Evolutionary conservation across 2,329 filamentous ascomycete genomes (phyloP).

Genomic region (Sclerotinia sclerotiorum): DNA sequence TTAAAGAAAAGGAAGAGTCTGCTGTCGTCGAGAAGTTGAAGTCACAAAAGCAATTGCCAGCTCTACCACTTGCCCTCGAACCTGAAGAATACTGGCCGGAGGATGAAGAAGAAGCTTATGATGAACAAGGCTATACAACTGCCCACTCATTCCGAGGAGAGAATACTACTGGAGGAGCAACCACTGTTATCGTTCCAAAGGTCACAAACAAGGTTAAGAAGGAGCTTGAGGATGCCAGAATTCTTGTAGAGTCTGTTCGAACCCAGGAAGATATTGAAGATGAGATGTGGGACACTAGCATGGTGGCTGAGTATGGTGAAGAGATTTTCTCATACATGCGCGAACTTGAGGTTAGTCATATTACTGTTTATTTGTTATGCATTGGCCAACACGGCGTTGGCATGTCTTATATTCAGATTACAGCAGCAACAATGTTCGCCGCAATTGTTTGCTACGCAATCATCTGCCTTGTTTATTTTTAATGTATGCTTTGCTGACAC

Average conservation of each 20-base stretch:
- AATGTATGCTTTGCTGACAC: slow-evolving; percentile 24
- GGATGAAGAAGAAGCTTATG: slow-evolving; percentile 68
- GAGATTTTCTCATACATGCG: slow-evolving; percentile 95
- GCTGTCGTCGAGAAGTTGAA: slow-evolving; percentile 4
- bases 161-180: slow-evolving; percentile 65
- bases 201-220: slow-evolving; percentile 66
- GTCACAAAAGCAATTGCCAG: slow-evolving; percentile 28
- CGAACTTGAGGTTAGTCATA: slow-evolving; percentile 69
- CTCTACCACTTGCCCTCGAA: slow-evolving; percentile 44
- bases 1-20: slow-evolving; percentile 18
- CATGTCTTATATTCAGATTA: not conserved
- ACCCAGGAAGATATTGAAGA: slow-evolving; percentile 79
- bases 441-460: slow-evolving; percentile 13
- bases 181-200: slow-evolving; percentile 69
- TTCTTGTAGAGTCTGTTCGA: slow-evolving; percentile 36
- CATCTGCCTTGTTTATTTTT: not conserved
- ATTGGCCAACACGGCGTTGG: not conserved
- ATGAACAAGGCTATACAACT: slow-evolving; percentile 70
- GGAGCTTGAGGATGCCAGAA: slow-evolving; percentile 65
- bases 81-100: slow-evolving; percentile 72
- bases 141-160: slow-evolving; percentile 75
- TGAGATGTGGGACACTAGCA: slow-evolving; percentile 89
- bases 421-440: not conserved
- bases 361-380: not conserved
- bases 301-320: slow-evolving; percentile 95